A percentile compares a stretch with the other conserved stretches of the same genome.
Evolutionary conservation across 2,329 filamentous ascomycete genomes (phyloP).

Genomic region (Aspergillus eucalypticola): DNA sequence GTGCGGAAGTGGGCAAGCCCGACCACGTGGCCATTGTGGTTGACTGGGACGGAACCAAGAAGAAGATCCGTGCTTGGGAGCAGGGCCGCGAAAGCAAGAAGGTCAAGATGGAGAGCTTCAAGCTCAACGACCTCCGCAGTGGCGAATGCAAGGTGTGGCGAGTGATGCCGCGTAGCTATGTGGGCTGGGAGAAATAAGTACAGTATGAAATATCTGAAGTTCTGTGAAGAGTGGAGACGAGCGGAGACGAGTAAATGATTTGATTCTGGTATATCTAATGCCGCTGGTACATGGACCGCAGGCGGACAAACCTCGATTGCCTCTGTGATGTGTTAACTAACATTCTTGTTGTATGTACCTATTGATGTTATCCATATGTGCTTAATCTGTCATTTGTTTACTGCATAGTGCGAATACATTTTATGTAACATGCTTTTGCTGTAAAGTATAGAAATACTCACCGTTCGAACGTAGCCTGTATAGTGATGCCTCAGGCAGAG

Average conservation of each 20-base stretch:
- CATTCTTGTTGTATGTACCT: constrained; percentile 24
- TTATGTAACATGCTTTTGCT: too few relatives aligned
- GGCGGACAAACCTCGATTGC: not conserved
- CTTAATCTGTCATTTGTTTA: not conserved
- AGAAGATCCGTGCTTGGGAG: constrained; percentile 94
- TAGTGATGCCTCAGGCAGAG: constrained; percentile 11
- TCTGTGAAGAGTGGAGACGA: constrained; percentile 2
- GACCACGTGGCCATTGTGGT: constrained; percentile 87
- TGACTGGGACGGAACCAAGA: constrained; percentile 98
- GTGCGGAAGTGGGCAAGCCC: constrained; percentile 79
- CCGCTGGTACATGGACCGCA: constrained; percentile 20
- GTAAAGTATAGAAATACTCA: too few relatives aligned
- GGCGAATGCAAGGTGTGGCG: constrained; percentile 98
- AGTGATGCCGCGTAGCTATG: constrained; percentile 87
- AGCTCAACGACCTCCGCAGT: constrained; percentile 84
- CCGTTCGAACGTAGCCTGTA: too few relatives aligned
- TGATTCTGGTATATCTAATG: constrained; percentile 25
- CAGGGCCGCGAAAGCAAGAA: constrained; percentile 93
- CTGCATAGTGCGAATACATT: not conserved
- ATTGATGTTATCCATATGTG: constrained; percentile 15
- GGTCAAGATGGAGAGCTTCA: constrained; percentile 90
- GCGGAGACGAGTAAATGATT: constrained; percentile 24
- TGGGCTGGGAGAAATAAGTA: constrained; percentile 70
- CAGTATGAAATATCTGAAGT: constrained; percentile 3
- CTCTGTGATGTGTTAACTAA: constrained; percentile 16